These are phyloP conservation scores for Aureobasidium leucospermi DNA, from an alignment of 2,329 filamentous ascomycete species.

Conservation along the genomic window DNA sequence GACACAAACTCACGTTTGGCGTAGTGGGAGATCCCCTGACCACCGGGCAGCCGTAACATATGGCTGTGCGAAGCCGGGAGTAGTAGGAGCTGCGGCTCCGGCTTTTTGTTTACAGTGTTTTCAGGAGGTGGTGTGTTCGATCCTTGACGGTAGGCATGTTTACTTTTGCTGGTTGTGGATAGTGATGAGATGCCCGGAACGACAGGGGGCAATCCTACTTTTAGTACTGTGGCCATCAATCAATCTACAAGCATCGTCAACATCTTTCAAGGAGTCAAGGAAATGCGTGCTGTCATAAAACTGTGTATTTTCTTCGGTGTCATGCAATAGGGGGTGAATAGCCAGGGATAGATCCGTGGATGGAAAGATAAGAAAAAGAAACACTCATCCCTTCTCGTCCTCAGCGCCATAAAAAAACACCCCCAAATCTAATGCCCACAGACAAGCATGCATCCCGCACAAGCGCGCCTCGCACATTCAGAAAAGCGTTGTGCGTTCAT, in stretches of 20 bases:
- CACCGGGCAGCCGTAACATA: no score
- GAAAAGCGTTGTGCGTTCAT: background rate
- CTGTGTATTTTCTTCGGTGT: slow-evolving; percentile 4
- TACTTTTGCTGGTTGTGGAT: no score
- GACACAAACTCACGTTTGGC: slow-evolving; percentile 1
- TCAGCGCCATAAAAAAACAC: background rate
- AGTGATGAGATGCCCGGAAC: background rate
- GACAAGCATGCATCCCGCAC: slow-evolving; percentile 8
- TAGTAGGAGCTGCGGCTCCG: background rate
- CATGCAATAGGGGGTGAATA: slow-evolving; percentile 4
- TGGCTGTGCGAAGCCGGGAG: background rate
- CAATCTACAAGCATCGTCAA: background rate
- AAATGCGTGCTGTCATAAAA: background rate
- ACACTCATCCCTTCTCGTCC: slow-evolving; percentile 6
- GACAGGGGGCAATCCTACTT: no score
- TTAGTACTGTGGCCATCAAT: no score
- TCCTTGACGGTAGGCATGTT: no score
- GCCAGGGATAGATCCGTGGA: slow-evolving; percentile 1
- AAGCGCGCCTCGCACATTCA: background rate
- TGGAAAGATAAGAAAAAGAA: slow-evolving; percentile 6
- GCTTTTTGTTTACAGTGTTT: background rate
- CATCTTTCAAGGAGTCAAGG: background rate
- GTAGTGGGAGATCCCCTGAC: slow-evolving; percentile 5
- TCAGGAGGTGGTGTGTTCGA: no score
- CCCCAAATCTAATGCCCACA: slow-evolving; percentile 8